Evolutionary conservation across 371 early-diverging fungal genomes (phyloP).

Genomic region (Mucor circinelloides): DNA sequence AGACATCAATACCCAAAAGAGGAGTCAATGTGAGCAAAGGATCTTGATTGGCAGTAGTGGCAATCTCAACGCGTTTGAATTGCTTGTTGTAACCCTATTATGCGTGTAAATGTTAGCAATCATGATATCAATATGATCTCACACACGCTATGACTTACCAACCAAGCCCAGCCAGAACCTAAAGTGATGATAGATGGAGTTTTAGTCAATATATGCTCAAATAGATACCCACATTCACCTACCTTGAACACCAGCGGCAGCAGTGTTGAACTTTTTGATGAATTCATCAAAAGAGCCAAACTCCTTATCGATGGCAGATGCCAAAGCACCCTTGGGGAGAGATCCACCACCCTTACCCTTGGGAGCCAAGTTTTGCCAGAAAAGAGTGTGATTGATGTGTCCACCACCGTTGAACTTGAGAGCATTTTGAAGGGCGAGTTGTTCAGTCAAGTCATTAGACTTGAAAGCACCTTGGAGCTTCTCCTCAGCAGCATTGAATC

Average conservation of each 20-base stretch:
- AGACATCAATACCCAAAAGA: constrained; percentile 95
- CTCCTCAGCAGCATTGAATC: constrained; percentile 61
- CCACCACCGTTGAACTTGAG: constrained; percentile 97
- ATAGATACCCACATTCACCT: background rate
- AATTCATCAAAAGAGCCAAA: constrained; percentile 93
- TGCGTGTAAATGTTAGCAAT: background rate
- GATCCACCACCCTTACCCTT: constrained; percentile 43
- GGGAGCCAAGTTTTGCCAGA: constrained; percentile 95
- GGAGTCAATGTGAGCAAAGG: constrained; percentile 80
- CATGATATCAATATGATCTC: background rate
- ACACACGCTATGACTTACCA: constrained; percentile 56
- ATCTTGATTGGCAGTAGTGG: constrained; percentile 95
- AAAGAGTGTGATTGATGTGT: constrained; percentile 97
- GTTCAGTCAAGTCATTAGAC: constrained; percentile 71
- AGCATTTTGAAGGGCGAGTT: constrained; percentile 78
- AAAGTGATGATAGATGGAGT: constrained; percentile 4
- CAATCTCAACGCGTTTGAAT: constrained; percentile 80
- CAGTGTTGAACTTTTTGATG: constrained; percentile 76
- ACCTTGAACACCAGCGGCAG: constrained; percentile 88
- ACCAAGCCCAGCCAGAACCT: constrained; percentile 98
- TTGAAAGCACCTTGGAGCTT: constrained; percentile 75
- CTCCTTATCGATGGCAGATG: constrained; percentile 67
- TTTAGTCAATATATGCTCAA: background rate
- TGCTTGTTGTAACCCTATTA: constrained; percentile 80
- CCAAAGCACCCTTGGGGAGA: constrained; percentile 26